Percentiles rank a stretch among this genome's conserved stretches.
These are phyloP conservation scores for Diplodia mutila DNA, from an alignment of 2,329 filamentous ascomycete species.

Conservation along the genomic window DNA sequence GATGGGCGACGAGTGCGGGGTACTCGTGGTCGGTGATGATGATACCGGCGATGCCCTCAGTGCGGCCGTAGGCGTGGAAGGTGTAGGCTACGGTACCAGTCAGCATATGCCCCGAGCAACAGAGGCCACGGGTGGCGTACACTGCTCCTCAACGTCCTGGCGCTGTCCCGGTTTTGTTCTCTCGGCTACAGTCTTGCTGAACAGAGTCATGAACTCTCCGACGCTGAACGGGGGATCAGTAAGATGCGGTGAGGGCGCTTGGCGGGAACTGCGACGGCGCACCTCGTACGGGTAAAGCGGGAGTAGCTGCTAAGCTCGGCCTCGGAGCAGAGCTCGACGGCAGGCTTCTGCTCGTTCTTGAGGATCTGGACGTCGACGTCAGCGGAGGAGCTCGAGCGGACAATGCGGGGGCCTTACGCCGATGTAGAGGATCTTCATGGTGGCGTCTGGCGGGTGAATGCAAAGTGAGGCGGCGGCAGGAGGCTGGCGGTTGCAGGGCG, in stretches of 20 bases:
- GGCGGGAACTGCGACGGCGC: constrained; percentile 33
- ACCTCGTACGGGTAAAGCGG: constrained; percentile 77
- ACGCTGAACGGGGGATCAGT: constrained; percentile 46
- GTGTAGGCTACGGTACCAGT: constrained; percentile 60
- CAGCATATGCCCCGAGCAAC: not conserved
- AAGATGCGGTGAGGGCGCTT: not conserved
- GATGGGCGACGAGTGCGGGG: constrained; percentile 77
- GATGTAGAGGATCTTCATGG: constrained; percentile 87
- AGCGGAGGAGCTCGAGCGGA: constrained; percentile 29
- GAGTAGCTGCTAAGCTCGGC: constrained; percentile 79
- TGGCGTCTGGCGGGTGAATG: constrained; percentile 37
- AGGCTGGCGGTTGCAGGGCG: not conserved
- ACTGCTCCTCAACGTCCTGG: constrained; percentile 83
- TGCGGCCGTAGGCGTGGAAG: constrained; percentile 52
- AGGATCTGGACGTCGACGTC: constrained; percentile 63
- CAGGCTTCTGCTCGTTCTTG: constrained; percentile 76
- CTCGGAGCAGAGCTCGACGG: constrained; percentile 75
- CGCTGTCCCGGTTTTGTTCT: constrained; percentile 78
- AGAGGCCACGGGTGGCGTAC: constrained; percentile 44
- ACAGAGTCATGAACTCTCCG: constrained; percentile 78
- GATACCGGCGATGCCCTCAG: constrained; percentile 53
- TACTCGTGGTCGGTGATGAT: constrained; percentile 55
- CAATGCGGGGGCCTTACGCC: constrained; percentile 63
- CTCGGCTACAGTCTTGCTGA: constrained; percentile 85
- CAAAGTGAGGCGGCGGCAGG: not conserved